A percentile compares a stretch with the other conserved stretches of the same genome.
phyloP scores from a whole-genome alignment of 2,329 filamentous ascomycete species.

The Verticillium zaregamsianum region DNA sequence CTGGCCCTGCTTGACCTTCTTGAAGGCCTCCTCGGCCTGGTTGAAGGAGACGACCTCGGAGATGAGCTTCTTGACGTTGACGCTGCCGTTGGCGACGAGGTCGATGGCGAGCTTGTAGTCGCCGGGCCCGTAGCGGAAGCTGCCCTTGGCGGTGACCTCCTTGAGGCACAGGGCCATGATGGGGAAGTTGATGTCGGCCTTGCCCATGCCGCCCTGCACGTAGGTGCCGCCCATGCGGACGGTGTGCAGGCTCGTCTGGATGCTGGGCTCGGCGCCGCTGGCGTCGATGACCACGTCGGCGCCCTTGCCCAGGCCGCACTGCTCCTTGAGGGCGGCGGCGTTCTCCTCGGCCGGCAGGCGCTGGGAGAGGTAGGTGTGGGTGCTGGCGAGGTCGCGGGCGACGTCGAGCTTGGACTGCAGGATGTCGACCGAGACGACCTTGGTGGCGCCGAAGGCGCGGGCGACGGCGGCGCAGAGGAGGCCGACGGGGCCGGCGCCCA shows the following conservation, averaged over 20 bases:
- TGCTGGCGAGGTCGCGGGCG: constrained; percentile 67
- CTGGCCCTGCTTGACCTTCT: constrained; percentile 80
- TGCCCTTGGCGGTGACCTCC: constrained; percentile 81
- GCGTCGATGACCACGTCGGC: constrained; percentile 80
- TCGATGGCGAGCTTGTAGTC: constrained; percentile 84
- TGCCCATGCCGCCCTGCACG: constrained; percentile 89
- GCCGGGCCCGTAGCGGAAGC: constrained; percentile 83
- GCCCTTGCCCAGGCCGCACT: constrained; percentile 60
- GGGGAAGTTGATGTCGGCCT: constrained; percentile 81
- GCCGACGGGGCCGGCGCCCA: constrained; percentile 84
- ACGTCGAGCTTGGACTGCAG: constrained; percentile 75
- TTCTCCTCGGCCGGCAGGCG: constrained; percentile 66
- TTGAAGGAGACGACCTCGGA: constrained; percentile 73
- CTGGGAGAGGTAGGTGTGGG: constrained; percentile 63
- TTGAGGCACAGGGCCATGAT: constrained; percentile 88
- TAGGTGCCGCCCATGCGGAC: constrained; percentile 70
- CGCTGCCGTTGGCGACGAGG: constrained; percentile 66
- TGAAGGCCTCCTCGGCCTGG: constrained; percentile 81
- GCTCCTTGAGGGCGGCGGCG: constrained; percentile 61
- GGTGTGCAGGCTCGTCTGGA: constrained; percentile 69
- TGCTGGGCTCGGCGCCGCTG: constrained; percentile 71
- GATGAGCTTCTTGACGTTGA: constrained; percentile 80
- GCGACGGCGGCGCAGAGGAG: constrained; percentile 85
- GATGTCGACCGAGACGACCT: constrained; percentile 85
- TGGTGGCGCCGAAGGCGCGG: constrained; percentile 77